Conservation (phyloP, 2,329 filamentous ascomycete genomes). For the Tolypocladium sp. region DNA sequence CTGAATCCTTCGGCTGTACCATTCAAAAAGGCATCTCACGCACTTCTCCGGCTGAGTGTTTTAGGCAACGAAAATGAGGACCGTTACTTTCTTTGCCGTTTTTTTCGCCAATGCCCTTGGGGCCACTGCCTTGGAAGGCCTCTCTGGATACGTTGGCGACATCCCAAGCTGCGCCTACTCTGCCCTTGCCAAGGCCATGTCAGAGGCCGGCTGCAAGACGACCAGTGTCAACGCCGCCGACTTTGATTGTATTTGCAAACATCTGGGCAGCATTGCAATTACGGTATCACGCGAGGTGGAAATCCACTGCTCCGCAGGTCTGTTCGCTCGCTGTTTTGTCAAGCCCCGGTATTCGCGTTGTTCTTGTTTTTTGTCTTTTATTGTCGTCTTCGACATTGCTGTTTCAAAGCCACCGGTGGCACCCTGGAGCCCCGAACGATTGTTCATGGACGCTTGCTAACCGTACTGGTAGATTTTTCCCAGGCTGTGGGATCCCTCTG, state of each 20-base stretch:
- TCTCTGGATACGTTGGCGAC: neutral
- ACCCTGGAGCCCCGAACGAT: neutral
- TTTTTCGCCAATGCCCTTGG: neutral
- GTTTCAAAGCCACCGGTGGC: neutral
- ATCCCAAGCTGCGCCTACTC: neutral
- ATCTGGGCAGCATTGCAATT: neutral
- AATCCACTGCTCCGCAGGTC: neutral
- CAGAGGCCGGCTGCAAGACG: neutral
- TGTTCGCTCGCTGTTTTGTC: neutral
- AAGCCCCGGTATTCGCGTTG: neutral
- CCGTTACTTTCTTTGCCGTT: neutral
- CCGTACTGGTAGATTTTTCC: neutral
- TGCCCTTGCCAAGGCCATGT: neutral
- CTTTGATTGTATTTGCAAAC: neutral
- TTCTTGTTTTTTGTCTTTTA: neutral
- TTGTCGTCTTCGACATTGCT: no score
- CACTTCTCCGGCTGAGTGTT: neutral
- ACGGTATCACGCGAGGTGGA: neutral
- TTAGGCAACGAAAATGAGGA: neutral
- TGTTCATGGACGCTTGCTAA: neutral
- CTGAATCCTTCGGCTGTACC: neutral
- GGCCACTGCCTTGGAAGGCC: neutral
- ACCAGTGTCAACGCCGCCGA: neutral
- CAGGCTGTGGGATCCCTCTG: neutral
- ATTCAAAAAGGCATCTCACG: neutral